Evolutionary conservation across 345 rosid genomes (phyloP), one percentile per base, ranked within the genome.

Genomic region (Brassica rapa): DNA sequence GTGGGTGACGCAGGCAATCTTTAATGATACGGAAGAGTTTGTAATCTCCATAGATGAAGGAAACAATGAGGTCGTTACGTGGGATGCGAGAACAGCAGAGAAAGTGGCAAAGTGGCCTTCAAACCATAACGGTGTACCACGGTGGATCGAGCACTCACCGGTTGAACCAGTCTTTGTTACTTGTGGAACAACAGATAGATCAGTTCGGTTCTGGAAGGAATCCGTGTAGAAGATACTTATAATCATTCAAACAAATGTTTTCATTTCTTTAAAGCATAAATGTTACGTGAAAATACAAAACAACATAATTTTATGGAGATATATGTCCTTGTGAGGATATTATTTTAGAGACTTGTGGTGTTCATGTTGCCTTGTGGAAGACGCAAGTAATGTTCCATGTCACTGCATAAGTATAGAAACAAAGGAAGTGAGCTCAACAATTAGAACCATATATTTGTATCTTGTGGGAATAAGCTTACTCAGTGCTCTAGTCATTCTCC

Each of bases 61-160:
- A 68, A 77, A 76, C 66, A 74, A 80, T 71, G 93, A 93, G 88
- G 85, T 91, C 8, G 88, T 89, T 56, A 78, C 86, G 1, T 93
- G 98, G 98, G 96, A 93, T 79, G 94, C 93, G 19, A 78, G 88
- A 79, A 88, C 91, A 5, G 75, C 90, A 60, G 96, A 91, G 55
- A 88, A 73, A 69, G 93, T 93, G 73, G 91, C 94, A 73, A 89
- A 72, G 73, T 91, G 87, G 93, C 86, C 93, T 25, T 89, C 94
- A 2, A 90, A 80, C 85, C 98, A 91, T 73, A 81, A 74, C 8
- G 89, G 96, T 55, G 75, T 88, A n/a, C 91, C 98, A 0, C 88
- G 93, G 2, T 93, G 94, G 96, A 86, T 93, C 1, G 96, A 89
- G 62, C 94, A 89, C 82, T 91, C 96, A 0, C 93, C 98, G 3